Conservation (phyloP, 257 asterid genomes). For the Solanum gandarillasii region DNA sequence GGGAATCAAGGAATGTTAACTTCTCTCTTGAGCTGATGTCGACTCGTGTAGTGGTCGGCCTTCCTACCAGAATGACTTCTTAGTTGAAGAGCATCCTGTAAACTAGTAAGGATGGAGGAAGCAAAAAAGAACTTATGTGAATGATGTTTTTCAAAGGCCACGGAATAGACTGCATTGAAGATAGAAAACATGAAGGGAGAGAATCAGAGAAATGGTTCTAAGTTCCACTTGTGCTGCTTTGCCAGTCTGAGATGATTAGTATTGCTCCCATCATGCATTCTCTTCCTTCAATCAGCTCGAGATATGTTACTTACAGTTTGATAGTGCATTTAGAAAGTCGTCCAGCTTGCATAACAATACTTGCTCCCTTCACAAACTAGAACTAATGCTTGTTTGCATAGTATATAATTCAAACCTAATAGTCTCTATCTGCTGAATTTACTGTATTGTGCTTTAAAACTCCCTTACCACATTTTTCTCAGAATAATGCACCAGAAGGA, state of each 20-base stretch:
- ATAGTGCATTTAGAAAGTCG: background rate
- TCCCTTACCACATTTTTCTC: conserved; percentile 3
- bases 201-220: background rate
- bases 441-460: background rate
- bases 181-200: background rate
- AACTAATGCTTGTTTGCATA: background rate
- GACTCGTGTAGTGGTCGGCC: background rate
- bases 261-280: background rate
- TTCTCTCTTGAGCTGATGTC: background rate
- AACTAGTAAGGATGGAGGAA: background rate
- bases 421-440: background rate
- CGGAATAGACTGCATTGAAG: background rate
- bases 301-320: background rate
- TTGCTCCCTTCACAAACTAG: background rate
- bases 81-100: background rate
- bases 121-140: background rate
- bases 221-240: background rate
- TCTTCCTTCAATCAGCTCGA: background rate
- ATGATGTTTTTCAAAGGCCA: background rate
- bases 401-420: background rate
- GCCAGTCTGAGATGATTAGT: background rate
- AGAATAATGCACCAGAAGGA: conserved; percentile 22
- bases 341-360: background rate
- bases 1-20: conserved; percentile 11
- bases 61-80: background rate